A percentile compares a stretch with the other conserved stretches of the same genome.
Evolutionary conservation across 441 rosid species (phyloP).

Genomic region (Erodium chrysanthum): DNA sequence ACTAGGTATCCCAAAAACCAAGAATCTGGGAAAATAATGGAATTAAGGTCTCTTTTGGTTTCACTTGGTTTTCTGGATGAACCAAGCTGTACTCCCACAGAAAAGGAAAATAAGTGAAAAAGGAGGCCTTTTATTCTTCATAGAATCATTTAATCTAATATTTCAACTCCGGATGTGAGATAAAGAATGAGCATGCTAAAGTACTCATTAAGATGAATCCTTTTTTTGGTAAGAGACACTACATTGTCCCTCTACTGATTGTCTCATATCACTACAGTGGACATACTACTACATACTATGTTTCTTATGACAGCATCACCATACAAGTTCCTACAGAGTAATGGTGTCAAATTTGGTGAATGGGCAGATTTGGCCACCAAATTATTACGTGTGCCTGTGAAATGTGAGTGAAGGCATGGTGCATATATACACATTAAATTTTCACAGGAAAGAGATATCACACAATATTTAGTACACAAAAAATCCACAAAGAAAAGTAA

Average conservation of each 20-base stretch:
- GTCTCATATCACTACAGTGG: not conserved
- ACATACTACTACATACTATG: not conserved
- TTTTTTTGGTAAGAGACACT: not conserved
- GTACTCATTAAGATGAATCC: not conserved
- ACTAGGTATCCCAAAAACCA: not conserved
- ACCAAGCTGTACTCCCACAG: not conserved
- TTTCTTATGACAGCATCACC: not conserved
- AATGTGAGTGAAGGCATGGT: not conserved
- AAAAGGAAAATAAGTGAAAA: not conserved
- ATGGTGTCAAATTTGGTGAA: not conserved
- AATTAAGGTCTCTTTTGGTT: not conserved
- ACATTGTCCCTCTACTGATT: not conserved
- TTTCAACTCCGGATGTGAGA: not conserved
- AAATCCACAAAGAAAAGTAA: not conserved
- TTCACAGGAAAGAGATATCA: not conserved
- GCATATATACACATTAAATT: not conserved
- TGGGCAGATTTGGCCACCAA: not conserved
- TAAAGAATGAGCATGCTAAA: not conserved
- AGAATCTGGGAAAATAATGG: not conserved
- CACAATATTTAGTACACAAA: not conserved
- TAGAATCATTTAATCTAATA: not conserved
- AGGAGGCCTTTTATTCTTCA: not conserved
- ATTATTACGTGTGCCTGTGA: not conserved
- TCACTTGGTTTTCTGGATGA: not conserved
- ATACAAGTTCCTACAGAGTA: not conserved